A percentile compares a stretch with the other conserved stretches of the same genome.
These are phyloP conservation scores for Turritis glabra DNA, from an alignment of 345 rosid genomes.

Conservation along the genomic window DNA sequence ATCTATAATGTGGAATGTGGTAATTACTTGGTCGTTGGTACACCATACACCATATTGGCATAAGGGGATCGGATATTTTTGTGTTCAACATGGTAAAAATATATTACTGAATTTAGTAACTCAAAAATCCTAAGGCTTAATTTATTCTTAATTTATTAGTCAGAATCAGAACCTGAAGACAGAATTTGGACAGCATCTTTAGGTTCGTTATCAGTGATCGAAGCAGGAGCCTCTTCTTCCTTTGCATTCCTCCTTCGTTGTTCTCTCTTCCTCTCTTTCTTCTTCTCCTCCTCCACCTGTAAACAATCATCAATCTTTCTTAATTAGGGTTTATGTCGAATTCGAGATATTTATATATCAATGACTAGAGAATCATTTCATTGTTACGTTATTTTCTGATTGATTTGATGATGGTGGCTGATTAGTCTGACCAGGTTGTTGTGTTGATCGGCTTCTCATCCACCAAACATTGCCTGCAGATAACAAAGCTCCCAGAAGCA, in stretches of 20 bases:
- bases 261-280: constrained; percentile 48
- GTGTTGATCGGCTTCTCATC: constrained; percentile 55
- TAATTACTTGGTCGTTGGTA: no score
- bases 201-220: constrained; percentile 73
- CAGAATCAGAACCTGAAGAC: constrained; percentile 65
- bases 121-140: not conserved
- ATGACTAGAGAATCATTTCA: not conserved
- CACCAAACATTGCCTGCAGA: constrained; percentile 71
- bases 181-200: constrained; percentile 69
- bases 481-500: constrained; percentile 78
- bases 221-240: constrained; percentile 49
- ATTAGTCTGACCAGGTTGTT: constrained; percentile 43
- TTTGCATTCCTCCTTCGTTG: constrained; percentile 43
- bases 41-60: no score
- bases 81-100: not conserved
- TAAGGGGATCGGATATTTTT: not conserved
- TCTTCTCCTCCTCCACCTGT: constrained; percentile 36
- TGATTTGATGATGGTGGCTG: constrained; percentile 41
- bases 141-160: constrained; percentile 37
- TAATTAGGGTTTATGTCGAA: not conserved
- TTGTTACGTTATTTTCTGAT: constrained; percentile 43
- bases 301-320: constrained; percentile 23
- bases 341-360: not conserved
- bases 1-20: no score
- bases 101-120: not conserved